Conservation (phyloP, 495 filamentous ascomycete genomes). For the Astrothelium macrocarpum region DNA sequence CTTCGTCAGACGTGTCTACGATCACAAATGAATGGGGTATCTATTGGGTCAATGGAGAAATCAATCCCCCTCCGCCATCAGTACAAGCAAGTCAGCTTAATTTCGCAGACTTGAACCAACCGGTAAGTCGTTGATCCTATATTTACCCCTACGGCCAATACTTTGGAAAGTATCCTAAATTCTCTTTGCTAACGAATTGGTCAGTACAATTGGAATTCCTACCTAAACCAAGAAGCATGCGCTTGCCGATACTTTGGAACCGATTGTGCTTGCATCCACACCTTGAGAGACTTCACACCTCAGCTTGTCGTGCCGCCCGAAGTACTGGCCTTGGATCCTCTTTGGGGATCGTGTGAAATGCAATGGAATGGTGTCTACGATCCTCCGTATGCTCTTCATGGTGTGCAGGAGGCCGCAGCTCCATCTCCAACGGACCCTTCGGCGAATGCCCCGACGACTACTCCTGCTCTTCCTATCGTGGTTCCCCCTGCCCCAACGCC, state of each 20-base stretch:
- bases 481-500: background rate
- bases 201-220: conserved; percentile 6
- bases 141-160: no score
- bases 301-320: conserved; percentile 15
- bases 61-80: conserved; percentile 11
- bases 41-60: conserved; percentile 1
- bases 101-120: conserved; percentile 16
- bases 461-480: background rate
- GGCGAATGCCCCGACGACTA: background rate
- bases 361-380: conserved; percentile 15
- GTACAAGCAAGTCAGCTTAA: conserved; percentile 8
- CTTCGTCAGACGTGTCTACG: background rate
- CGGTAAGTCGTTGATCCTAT: background rate
- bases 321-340: conserved; percentile 8
- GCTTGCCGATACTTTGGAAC: conserved; percentile 1
- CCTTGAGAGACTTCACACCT: conserved; percentile 2
- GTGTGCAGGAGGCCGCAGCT: background rate
- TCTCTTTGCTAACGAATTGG: background rate
- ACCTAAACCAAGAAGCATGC: conserved; percentile 4
- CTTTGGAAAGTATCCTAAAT: no score
- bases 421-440: conserved; percentile 2
- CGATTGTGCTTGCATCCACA: background rate
- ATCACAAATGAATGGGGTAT: conserved; percentile 5
- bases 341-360: conserved; percentile 12
- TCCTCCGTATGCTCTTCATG: conserved; percentile 10